Conservation (phyloP, 1,284 basidiomycete species). For the Vanrija sp. region DNA sequence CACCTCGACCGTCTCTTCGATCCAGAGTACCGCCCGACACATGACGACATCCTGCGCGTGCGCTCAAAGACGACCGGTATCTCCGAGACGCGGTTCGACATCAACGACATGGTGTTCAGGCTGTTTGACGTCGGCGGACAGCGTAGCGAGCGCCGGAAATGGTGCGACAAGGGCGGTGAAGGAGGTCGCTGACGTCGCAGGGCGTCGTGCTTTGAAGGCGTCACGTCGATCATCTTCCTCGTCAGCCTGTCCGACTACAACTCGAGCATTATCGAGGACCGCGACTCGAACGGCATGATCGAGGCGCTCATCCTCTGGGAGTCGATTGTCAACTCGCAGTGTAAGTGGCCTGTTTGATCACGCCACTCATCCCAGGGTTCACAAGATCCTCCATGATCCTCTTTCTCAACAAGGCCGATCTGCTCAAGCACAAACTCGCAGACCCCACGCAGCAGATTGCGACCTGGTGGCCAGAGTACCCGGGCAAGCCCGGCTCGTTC, state of each 20-base stretch:
- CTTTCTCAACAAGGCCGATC: constrained; percentile 86
- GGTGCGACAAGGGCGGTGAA: constrained; percentile 58
- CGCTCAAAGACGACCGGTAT: constrained; percentile 77
- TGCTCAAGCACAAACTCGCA: constrained; percentile 76
- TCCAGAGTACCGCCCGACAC: constrained; percentile 64
- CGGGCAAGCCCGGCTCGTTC: constrained; percentile 57
- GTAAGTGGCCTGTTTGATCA: constrained; percentile 17
- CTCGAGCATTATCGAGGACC: constrained; percentile 88
- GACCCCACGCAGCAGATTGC: constrained; percentile 68
- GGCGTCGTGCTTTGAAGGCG: constrained; percentile 77
- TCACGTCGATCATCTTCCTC: constrained; percentile 90
- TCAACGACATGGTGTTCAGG: constrained; percentile 52
- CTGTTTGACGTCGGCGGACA: constrained; percentile 95
- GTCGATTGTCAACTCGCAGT: constrained; percentile 79
- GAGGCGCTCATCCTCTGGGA: constrained; percentile 95
- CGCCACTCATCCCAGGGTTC: constrained; percentile 58
- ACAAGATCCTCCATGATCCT: constrained; percentile 85
- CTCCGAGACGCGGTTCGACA: constrained; percentile 80
- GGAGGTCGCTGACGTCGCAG: constrained; percentile 5
- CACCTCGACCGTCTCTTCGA: constrained; percentile 76
- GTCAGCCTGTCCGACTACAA: constrained; percentile 94
- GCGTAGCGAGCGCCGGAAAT: constrained; percentile 88
- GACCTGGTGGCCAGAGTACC: constrained; percentile 69
- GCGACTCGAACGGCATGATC: constrained; percentile 97
- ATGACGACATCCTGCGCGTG: constrained; percentile 78